Conservation (phyloP, 2,329 filamentous ascomycete genomes). For the Aspergillus uvarum region DNA sequence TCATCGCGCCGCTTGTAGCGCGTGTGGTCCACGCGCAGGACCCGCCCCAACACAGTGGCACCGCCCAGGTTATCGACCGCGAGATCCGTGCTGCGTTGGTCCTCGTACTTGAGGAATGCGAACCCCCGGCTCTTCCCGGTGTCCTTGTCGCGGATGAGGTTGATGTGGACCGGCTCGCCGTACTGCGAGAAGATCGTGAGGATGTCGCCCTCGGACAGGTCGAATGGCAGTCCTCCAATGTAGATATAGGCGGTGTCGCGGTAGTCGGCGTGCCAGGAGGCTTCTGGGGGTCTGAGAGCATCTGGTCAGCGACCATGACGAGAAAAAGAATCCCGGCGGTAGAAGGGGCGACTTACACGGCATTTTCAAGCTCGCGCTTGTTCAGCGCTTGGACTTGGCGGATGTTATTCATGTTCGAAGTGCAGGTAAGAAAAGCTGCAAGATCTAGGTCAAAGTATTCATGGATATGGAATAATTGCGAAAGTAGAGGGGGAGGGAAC, state of each 20-base stretch:
- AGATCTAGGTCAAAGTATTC: neutral
- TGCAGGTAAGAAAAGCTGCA: neutral
- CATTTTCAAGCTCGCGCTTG: constrained; percentile 88
- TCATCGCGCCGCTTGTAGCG: constrained; percentile 87
- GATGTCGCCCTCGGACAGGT: constrained; percentile 92
- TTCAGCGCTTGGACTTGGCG: constrained; percentile 91
- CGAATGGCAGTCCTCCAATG: constrained; percentile 89
- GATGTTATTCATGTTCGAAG: constrained; percentile 77
- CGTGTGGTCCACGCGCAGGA: constrained; percentile 87
- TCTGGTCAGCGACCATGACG: constrained; percentile 4
- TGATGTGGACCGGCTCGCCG: constrained; percentile 90
- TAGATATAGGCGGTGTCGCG: constrained; percentile 96
- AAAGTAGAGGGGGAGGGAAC: neutral
- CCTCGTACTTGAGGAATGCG: constrained; percentile 96
- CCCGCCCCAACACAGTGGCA: constrained; percentile 73
- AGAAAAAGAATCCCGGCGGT: neutral
- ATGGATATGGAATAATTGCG: neutral
- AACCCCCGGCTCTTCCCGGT: constrained; percentile 94
- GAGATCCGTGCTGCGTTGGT: constrained; percentile 91
- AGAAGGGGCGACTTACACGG: constrained; percentile 58
- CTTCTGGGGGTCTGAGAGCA: constrained; percentile 67
- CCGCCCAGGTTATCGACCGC: constrained; percentile 95
- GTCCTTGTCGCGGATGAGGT: constrained; percentile 90
- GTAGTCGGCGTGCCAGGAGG: constrained; percentile 96
- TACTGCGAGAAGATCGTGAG: constrained; percentile 97